Evolutionary conservation across 768 basidiomycete genomes (phyloP).

Genomic region (Nevesoporus exiguus): DNA sequence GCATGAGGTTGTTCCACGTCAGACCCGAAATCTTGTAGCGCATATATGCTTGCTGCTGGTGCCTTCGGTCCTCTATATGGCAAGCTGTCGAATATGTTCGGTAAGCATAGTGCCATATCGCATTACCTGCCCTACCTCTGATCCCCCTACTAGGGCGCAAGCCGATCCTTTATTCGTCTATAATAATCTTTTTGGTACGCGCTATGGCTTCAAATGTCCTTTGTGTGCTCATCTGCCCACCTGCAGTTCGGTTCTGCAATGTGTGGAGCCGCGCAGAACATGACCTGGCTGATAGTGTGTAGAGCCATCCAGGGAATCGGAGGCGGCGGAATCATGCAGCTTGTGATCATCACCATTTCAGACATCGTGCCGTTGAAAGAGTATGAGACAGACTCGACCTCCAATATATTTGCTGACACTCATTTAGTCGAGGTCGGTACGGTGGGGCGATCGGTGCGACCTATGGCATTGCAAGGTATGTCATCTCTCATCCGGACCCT

Average conservation of each 20-base stretch:
- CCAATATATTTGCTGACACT: conserved; percentile 16
- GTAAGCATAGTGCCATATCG: conserved; percentile 11
- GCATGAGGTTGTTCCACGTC: not conserved
- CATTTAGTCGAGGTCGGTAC: conserved; percentile 68
- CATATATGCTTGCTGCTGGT: conserved; percentile 70
- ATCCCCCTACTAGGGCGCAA: conserved; percentile 50
- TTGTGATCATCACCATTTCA: conserved; percentile 74
- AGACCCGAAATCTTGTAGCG: conserved; percentile 41
- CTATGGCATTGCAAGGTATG: conserved; percentile 63
- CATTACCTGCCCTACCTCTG: conserved; percentile 12
- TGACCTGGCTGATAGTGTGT: conserved; percentile 73
- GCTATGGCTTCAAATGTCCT: not conserved
- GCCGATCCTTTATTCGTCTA: conserved; percentile 62
- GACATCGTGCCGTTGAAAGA: conserved; percentile 82
- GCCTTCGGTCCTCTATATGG: conserved; percentile 73
- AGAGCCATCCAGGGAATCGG: conserved; percentile 84
- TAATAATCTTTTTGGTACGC: conserved; percentile 61
- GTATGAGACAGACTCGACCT: conserved; percentile 37
- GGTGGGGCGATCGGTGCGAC: conserved; percentile 72
- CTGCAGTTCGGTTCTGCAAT: conserved; percentile 70
- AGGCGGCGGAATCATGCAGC: conserved; percentile 74
- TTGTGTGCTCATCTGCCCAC: not conserved
- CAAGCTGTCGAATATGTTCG: conserved; percentile 65
- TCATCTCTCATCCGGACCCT: not conserved
- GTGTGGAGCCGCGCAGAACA: conserved; percentile 76